These are phyloP conservation scores for Dactylellina haptotyla DNA, from an alignment of 2,329 filamentous ascomycete species.

Conservation along the genomic window DNA sequence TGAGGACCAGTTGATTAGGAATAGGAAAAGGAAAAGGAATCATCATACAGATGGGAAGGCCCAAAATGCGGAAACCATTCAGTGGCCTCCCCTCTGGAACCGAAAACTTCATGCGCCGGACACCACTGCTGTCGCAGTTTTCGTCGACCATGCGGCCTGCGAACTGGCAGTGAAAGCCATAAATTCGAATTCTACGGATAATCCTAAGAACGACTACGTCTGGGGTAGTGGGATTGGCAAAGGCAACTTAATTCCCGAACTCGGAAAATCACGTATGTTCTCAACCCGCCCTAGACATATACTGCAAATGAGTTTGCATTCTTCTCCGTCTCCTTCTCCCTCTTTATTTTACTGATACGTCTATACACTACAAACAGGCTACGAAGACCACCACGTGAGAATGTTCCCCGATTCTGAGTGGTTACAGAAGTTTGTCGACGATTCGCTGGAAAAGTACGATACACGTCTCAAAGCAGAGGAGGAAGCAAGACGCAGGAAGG, in stretches of 20 bases:
- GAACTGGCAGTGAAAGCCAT: constrained; percentile 80
- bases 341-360: too few species aligned
- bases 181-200: constrained; percentile 68
- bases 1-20: constrained; percentile 61
- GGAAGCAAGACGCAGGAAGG: constrained; percentile 71
- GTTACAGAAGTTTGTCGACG: constrained; percentile 80
- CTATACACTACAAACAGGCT: constrained; percentile 65
- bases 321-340: too few species aligned
- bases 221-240: constrained; percentile 75
- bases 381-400: constrained; percentile 74
- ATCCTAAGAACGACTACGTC: constrained; percentile 67
- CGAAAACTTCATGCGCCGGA: constrained; percentile 76
- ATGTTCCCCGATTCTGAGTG: constrained; percentile 74
- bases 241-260: constrained; percentile 64
- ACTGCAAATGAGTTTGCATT: too few species aligned
- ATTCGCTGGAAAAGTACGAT: constrained; percentile 86
- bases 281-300: not conserved
- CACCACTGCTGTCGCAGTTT: constrained; percentile 79
- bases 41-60: constrained; percentile 62
- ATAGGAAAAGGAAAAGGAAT: constrained; percentile 65
- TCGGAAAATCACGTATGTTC: constrained; percentile 65
- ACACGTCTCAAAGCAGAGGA: constrained; percentile 73
- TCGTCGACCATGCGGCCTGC: constrained; percentile 84
- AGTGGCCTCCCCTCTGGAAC: constrained; percentile 78
- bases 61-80: constrained; percentile 68